Evolutionary conservation across 148 eudicot species (phyloP).

Genomic region (Chenopodium berlandieri): DNA sequence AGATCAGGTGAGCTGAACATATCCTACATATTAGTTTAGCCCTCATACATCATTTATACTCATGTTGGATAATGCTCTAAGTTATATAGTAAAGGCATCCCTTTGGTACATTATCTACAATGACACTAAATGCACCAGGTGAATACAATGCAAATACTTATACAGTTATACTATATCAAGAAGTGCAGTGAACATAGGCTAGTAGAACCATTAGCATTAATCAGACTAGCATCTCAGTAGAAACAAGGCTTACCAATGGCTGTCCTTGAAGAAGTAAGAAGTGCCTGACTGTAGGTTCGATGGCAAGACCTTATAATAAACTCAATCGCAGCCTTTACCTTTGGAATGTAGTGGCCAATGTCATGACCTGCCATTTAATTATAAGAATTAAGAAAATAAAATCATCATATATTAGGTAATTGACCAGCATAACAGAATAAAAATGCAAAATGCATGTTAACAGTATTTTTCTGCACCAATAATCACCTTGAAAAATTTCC

Average conservation of each 20-base stretch:
- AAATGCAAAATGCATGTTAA: not conserved
- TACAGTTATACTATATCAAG: not conserved
- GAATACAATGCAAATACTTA: not conserved
- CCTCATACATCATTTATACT: not conserved
- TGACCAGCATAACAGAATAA: not conserved
- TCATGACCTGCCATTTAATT: slow-evolving; percentile 63
- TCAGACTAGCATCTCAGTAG: not conserved
- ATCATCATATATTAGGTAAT: not conserved
- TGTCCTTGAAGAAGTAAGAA: slow-evolving; percentile 91
- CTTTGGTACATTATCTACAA: not conserved
- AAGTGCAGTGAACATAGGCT: not conserved
- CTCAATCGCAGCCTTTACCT: slow-evolving; percentile 98
- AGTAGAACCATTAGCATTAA: not conserved
- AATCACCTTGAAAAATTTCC: slow-evolving; percentile 94
- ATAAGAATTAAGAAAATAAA: slow-evolving; percentile 14
- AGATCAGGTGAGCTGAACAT: no score
- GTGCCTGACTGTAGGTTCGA: slow-evolving; percentile 83
- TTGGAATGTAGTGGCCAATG: slow-evolving; percentile 95
- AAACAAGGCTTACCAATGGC: slow-evolving; percentile 55
- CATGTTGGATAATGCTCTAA: no score
- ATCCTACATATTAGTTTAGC: no score
- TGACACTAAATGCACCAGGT: not conserved
- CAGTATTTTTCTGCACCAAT: not conserved
- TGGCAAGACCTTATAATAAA: slow-evolving; percentile 88
- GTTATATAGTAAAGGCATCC: not conserved